phyloP scores from a whole-genome alignment of 1,284 basidiomycete species.

The Coniophora puteana region DNA sequence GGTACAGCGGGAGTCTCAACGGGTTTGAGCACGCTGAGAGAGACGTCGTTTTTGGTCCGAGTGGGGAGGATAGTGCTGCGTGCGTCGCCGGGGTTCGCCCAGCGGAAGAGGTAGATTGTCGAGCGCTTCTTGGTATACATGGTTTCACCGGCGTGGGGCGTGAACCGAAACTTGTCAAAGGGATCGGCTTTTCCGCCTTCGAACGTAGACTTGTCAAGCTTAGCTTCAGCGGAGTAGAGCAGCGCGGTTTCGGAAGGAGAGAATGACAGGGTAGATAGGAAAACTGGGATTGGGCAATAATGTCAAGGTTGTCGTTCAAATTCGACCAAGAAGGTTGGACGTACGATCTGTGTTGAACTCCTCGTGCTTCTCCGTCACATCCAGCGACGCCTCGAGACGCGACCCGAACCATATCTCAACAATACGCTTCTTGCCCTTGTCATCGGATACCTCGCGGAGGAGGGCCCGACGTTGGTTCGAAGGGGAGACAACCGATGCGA shows the following conservation, averaged over 20 bases:
- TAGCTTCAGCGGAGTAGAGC: constrained; percentile 56
- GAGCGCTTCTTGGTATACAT: constrained; percentile 46
- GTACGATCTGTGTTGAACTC: constrained; percentile 62
- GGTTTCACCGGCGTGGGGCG: constrained; percentile 55
- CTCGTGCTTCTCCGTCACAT: constrained; percentile 59
- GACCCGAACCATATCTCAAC: constrained; percentile 60
- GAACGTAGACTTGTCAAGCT: constrained; percentile 29
- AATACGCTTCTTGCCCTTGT: constrained; percentile 41
- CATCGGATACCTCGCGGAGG: constrained; percentile 38
- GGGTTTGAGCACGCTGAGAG: constrained; percentile 12
- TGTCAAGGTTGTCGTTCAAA: background rate
- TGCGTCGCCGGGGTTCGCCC: constrained; percentile 21
- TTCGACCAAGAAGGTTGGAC: too few relatives aligned
- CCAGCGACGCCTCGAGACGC: constrained; percentile 38
- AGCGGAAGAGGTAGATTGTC: constrained; percentile 45
- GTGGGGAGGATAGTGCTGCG: too few relatives aligned
- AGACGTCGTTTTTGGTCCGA: too few relatives aligned
- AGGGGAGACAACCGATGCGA: constrained; percentile 39
- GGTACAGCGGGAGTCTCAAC: constrained; percentile 8
- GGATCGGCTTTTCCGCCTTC: too few relatives aligned
- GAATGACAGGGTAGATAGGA: constrained; percentile 46
- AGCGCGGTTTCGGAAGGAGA: constrained; percentile 47
- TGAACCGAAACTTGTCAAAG: constrained; percentile 47
- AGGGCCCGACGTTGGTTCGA: constrained; percentile 42
- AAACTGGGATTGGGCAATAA: constrained; percentile 39